Evolutionary conservation across 352 stramenopile species (phyloP), one percentile per base, ranked within the genome.

Genomic region (Pythium angustatum): DNA sequence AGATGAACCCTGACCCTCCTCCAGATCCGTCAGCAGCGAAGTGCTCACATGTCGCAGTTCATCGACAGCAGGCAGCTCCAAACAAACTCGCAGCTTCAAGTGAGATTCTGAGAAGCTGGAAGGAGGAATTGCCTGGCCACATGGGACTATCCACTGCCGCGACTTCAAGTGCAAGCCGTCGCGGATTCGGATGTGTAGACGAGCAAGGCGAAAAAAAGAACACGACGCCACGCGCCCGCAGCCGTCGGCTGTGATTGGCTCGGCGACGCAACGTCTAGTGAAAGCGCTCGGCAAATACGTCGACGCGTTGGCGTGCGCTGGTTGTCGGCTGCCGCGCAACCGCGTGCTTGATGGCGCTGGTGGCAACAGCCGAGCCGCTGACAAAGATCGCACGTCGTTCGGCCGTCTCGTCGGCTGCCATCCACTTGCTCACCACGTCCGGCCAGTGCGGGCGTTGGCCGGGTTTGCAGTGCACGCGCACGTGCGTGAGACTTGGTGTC

Each of bases 271-370:
- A 5, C 27, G 26, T 8, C 72, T 65, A 79, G 30, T 43, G 43
- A 31, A 80, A 73, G 12, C 41, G 27, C 49, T 79, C 72, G 2
- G 72, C 58, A 50, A 69, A 79, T 27, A 64, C 69, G 48, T 79
- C 60, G 24, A 80, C 48, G 30, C 40, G 27, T 5, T 26, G 14
- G 2, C 1, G 4, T 31, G 21, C 31, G 17, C n/a, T n/a, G n/a
- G n/a, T n/a, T n/a, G n/a, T n/a, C n/a, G n/a, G n/a, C n/a, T n/a
- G n/a, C n/a, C n/a, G 19, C 15, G 67, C 63, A n/a, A 66, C 58
- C 0, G 55, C 57, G 47, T 50, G 17, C 58, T 80, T 80, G 52
- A 80, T 51, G n/a, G 30, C 43, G 34, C 50, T 64, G 12, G 73
- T 62, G n/a, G 73, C 58, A 10, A 24, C 10, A 31, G 34, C 38